A percentile compares a stretch with the other conserved stretches of the same genome.
Evolutionary conservation across 2,329 filamentous ascomycete species (phyloP).

Genomic region (Orbilia oligospora): DNA sequence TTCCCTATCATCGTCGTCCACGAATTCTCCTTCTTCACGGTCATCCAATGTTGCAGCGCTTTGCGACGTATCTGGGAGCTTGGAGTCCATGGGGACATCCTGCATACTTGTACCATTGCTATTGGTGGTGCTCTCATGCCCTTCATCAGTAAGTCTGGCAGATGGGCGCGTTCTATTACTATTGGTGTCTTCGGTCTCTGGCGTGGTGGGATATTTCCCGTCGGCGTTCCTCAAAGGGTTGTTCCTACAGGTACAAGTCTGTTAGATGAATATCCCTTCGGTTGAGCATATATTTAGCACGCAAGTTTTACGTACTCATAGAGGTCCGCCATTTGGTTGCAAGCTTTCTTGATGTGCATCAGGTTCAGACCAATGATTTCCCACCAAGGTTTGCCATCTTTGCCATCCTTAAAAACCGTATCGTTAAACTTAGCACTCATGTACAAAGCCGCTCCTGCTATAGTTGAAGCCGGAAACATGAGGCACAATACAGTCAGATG

Average conservation of each 20-base stretch:
- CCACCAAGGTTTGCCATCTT: constrained; percentile 88
- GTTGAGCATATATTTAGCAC: constrained; percentile 7
- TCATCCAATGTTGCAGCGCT: constrained; percentile 56
- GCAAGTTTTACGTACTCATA: constrained; percentile 63
- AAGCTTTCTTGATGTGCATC: constrained; percentile 64
- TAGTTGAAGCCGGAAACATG: constrained; percentile 81
- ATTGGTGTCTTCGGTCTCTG: constrained; percentile 58
- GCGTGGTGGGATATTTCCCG: constrained; percentile 57
- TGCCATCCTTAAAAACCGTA: constrained; percentile 80
- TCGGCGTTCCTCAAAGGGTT: constrained; percentile 59
- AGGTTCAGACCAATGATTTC: constrained; percentile 78
- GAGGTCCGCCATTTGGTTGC: constrained; percentile 65
- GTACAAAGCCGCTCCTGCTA: constrained; percentile 88
- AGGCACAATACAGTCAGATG: constrained; percentile 87
- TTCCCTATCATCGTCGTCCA: constrained; percentile 59
- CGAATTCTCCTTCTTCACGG: constrained; percentile 57
- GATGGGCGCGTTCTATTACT: constrained; percentile 59
- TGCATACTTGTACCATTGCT: constrained; percentile 57
- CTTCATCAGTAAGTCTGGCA: constrained; percentile 49
- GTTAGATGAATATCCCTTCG: constrained; percentile 21
- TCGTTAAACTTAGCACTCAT: constrained; percentile 83
- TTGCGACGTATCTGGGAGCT: constrained; percentile 58
- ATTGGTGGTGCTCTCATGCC: constrained; percentile 33
- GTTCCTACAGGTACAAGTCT: constrained; percentile 38
- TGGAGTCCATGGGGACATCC: constrained; percentile 47